Evolutionary conservation across 306 rosid genomes (phyloP).

Genomic region (Cucumis hystrix): DNA sequence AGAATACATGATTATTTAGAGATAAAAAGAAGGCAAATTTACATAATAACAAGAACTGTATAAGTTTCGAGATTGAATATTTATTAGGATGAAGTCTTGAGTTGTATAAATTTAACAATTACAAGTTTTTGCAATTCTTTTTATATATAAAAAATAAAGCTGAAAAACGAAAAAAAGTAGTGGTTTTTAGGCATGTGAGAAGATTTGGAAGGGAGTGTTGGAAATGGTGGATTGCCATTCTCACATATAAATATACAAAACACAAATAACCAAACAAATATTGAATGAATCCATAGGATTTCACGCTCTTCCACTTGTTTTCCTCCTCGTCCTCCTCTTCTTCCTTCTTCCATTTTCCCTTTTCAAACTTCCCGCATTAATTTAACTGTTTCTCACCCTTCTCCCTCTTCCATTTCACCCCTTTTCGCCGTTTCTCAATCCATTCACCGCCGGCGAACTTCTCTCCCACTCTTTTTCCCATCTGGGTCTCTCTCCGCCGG

Average conservation of each 20-base stretch:
- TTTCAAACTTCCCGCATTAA: conserved; percentile 7
- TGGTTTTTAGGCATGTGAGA: not conserved
- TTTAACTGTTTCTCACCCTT: not conserved
- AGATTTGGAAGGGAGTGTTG: not conserved
- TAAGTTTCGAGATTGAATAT: too few species aligned
- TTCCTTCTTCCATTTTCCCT: not conserved
- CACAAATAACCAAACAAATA: not conserved
- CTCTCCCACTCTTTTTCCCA: not conserved
- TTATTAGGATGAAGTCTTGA: too few species aligned
- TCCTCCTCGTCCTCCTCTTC: not conserved
- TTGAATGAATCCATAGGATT: not conserved
- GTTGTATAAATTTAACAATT: too few species aligned
- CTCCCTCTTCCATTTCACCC: not conserved
- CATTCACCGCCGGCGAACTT: not conserved
- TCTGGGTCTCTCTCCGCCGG: not conserved
- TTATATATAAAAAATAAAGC: too few species aligned
- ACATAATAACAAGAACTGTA: too few species aligned
- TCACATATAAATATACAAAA: not conserved
- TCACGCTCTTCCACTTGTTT: not conserved
- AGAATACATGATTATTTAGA: too few species aligned
- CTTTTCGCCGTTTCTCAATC: not conserved
- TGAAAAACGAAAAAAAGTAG: too few species aligned
- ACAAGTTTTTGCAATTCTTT: too few species aligned
- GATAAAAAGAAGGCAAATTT: too few species aligned
- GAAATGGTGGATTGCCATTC: not conserved